phyloP scores from a whole-genome alignment of 345 rosid genomes.

The Rhodamnia rubescens region DNA sequence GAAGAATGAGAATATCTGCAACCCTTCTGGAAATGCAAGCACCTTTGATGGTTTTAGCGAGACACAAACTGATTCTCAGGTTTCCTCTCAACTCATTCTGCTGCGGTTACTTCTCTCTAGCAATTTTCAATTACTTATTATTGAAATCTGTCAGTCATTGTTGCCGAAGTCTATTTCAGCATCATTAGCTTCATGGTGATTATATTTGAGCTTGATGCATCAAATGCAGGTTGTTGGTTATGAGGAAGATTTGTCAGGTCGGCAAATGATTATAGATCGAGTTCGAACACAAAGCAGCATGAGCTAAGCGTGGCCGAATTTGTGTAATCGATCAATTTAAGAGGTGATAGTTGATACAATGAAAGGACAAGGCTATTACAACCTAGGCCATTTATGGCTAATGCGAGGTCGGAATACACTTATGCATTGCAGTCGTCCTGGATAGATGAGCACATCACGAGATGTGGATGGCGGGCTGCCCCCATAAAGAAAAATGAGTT shows the following conservation, averaged over 20 bases:
- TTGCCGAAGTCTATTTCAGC: not conserved
- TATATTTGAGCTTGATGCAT: not conserved
- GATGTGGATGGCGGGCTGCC: not conserved
- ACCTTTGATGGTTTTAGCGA: constrained; percentile 66
- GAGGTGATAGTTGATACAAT: not conserved
- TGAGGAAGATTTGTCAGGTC: constrained; percentile 92
- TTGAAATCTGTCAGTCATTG: not conserved
- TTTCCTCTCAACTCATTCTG: constrained; percentile 9
- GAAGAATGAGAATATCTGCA: constrained; percentile 27
- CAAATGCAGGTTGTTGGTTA: constrained; percentile 71
- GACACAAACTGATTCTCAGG: constrained; percentile 98
- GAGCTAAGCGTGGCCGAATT: not conserved
- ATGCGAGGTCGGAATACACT: not conserved
- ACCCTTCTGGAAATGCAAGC: constrained; percentile 21
- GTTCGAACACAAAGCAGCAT: constrained; percentile 82
- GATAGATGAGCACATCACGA: not conserved
- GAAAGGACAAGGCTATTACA: not conserved
- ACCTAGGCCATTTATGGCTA: not conserved
- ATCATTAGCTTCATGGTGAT: not conserved
- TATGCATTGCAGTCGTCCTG: not conserved
- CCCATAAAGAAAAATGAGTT: not conserved
- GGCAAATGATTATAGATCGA: constrained; percentile 94
- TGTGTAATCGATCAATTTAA: not conserved
- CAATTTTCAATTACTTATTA: not conserved
- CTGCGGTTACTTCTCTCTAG: not conserved